Evolutionary conservation across 768 basidiomycete genomes (phyloP), one percentile per base, ranked within the genome.

Genomic region (Tulasnella calospora): DNA sequence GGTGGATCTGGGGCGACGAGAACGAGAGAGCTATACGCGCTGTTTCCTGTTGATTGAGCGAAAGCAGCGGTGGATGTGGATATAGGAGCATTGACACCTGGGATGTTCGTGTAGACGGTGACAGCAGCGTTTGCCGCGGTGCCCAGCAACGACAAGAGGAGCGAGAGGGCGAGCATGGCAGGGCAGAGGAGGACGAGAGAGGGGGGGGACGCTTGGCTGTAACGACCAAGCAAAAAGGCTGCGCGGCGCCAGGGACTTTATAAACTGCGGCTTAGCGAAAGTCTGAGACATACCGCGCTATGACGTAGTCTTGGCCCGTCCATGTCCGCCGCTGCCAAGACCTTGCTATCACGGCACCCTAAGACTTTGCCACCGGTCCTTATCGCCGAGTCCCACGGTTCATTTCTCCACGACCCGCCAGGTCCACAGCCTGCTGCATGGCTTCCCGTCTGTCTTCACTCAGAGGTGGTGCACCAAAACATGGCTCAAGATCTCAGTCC

Each of bases 21-120:
- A 23, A 47, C 41, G 51, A 76, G 36, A 15, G 38, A 40, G 35
- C 55, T 61, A 57, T 76, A 76, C 12, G 75, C 75, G 38, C 75
- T 61, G 55, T 76, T 76, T 33, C 17, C 57, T 21, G 75, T 76
- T 2, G 47, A 36, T 57, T 55, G 57, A 57, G 75, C 27, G 57
- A 61, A 40, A n/a, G 77, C 23, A 35, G 78, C 70, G 55, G 76
- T 51, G 38, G 74, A 57, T 35, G 77, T 40, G 51, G 75, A 4
- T 47, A 35, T 30, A 36, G 78, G 67, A 33, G 36, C 55, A 38
- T 41, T 44, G 38, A 55, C 46, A 12, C 38, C 36, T 71, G 51
- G 61, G 47, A 44, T 76, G 55, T 41, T 57, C 8, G 78, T 75
- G 57, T 79, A 79, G 47, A 79, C 67, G 21, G 78, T 57, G 13